Conservation (phyloP, 106 monocot species). For the Dendrobium catenatum region DNA sequence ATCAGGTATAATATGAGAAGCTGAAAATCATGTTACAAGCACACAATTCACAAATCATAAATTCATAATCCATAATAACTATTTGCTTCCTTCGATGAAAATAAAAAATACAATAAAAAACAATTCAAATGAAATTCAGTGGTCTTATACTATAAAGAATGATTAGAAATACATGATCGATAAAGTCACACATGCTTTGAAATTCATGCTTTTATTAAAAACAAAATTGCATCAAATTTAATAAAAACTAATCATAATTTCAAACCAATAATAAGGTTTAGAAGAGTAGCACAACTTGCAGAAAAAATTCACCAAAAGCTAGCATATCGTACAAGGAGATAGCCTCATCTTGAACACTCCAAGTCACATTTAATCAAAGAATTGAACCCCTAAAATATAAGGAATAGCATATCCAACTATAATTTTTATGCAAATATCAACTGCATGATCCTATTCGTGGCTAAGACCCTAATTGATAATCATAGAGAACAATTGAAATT, state of each 20-base stretch:
- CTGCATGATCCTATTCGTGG: not conserved
- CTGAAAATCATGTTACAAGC: too few relatives aligned
- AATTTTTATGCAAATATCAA: not conserved
- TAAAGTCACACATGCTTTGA: not conserved
- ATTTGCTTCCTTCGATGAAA: not conserved
- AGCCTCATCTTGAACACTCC: not conserved
- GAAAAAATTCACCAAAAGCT: not conserved
- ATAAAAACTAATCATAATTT: not conserved
- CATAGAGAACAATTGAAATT: too few relatives aligned
- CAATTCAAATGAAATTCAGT: not conserved
- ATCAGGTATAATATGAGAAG: too few relatives aligned
- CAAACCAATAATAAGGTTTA: not conserved
- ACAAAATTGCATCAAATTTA: not conserved
- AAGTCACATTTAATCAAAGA: not conserved
- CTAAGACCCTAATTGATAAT: not conserved
- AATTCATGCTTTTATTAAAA: not conserved
- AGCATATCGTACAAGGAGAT: not conserved
- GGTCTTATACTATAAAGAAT: not conserved
- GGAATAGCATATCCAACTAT: not conserved
- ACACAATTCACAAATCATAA: too few relatives aligned
- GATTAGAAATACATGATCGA: not conserved
- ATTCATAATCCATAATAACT: not conserved
- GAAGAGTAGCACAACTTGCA: not conserved
- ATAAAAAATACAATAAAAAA: not conserved
- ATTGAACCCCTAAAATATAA: not conserved